Evolutionary conservation across 495 filamentous ascomycete species (phyloP), one percentile per base, ranked within the genome.

Genomic region (Baudoinia panamericana): DNA sequence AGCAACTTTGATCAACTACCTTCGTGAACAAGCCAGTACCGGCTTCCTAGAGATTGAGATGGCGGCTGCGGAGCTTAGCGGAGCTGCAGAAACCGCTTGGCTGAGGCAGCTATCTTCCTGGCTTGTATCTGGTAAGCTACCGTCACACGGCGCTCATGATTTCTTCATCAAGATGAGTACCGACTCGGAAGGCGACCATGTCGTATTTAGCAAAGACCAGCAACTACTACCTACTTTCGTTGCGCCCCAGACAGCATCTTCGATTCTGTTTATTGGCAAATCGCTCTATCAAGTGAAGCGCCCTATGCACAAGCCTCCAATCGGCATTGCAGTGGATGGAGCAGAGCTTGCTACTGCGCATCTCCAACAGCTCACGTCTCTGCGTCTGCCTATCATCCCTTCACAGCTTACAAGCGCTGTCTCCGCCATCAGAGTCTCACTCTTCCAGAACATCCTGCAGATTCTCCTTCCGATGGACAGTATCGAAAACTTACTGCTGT

Each of bases 251-350:
- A 82, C 85, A 3, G 87, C 84, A 19, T 67, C 71, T 7, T 93
- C 85, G 7, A 82, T 95, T 51, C 56, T 95, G 3, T 95, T 94
- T 56, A 82, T 97, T 45, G 90, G 90, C 1, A 80, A 80, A 44
- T 88, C 83, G 0, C 63, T 95, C 29, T 84, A 90, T 42, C 80
- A 90, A 41, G 80, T 93, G 10, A 23, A 6, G 73, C 36, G 28
- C 34, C 10, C 16, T 17, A 33, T 30, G 12, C 20, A 8, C 16
- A 18, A 18, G 5, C 21, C 16, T 5, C 21, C 23, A 10, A n/a
- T 5, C 4, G 18, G 11, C 4, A 19, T n/a, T 11, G 13, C 3
- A 5, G 34, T 2, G 4, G 15, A 12, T 7, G 43, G 43, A 9
- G 21, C 23, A 2, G 20, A 72, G 15, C 66, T 87, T 7, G 67